Conservation (phyloP, 2,329 filamentous ascomycete species). For the Neonectria magnoliae region DNA sequence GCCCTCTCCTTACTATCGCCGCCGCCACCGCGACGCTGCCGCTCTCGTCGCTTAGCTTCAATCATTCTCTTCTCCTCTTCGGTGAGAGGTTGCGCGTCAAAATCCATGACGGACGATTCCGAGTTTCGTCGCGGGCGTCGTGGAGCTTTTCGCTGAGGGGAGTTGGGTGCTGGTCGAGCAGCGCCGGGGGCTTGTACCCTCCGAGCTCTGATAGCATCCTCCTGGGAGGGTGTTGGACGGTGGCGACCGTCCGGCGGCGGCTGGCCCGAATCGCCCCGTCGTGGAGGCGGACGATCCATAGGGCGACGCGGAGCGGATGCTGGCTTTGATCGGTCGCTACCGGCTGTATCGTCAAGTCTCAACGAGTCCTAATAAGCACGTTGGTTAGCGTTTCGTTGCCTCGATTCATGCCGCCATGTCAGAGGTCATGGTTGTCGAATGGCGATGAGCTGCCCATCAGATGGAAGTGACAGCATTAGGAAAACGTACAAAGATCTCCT, state of each 20-base stretch:
- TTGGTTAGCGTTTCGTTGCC: slow-evolving; percentile 13
- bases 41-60: slow-evolving; percentile 47
- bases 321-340: slow-evolving; percentile 50
- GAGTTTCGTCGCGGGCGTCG: slow-evolving; percentile 77
- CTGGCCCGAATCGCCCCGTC: slow-evolving; percentile 57
- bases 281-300: slow-evolving; percentile 40
- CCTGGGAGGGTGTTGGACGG: slow-evolving; percentile 72
- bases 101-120: slow-evolving; percentile 76
- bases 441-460: neutral
- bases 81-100: slow-evolving; percentile 65
- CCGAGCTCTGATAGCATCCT: slow-evolving; percentile 68
- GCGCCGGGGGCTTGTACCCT: slow-evolving; percentile 48
- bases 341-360: slow-evolving; percentile 69
- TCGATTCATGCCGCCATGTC: neutral
- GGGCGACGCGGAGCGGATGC: slow-evolving; percentile 53
- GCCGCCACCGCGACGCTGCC: slow-evolving; percentile 35
- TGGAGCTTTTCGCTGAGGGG: slow-evolving; percentile 53
- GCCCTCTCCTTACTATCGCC: slow-evolving; percentile 57
- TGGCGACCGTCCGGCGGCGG: slow-evolving; percentile 57
- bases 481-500: slow-evolving; percentile 80
- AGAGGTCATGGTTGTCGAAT: neutral
- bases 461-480: neutral
- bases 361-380: slow-evolving; percentile 68
- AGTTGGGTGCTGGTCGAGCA: slow-evolving; percentile 48
- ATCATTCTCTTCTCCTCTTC: slow-evolving; percentile 60